These are phyloP conservation scores for Dryas drummondii DNA, from an alignment of 306 rosid species.

Conservation along the genomic window DNA sequence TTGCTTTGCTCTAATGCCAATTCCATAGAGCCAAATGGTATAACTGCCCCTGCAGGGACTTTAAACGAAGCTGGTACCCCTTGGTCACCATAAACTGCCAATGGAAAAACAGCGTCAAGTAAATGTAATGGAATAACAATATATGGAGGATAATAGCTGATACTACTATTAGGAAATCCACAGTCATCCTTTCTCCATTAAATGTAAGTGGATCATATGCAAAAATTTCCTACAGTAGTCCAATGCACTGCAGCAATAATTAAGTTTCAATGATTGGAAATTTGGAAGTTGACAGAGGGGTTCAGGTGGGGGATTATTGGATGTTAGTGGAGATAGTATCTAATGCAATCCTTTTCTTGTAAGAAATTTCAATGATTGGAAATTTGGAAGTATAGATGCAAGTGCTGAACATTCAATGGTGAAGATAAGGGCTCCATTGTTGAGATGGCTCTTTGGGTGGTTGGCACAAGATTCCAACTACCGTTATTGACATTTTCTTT, in stretches of 20 bases:
- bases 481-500: too few relatives aligned
- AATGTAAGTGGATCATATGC: background rate
- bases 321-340: too few relatives aligned
- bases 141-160: slow-evolving; percentile 14
- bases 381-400: too few relatives aligned
- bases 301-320: too few relatives aligned
- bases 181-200: background rate
- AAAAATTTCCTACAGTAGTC: background rate
- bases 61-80: slow-evolving; percentile 80
- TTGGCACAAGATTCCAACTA: too few relatives aligned
- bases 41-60: slow-evolving; percentile 86
- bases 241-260: background rate
- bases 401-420: too few relatives aligned
- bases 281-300: too few relatives aligned
- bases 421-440: too few relatives aligned
- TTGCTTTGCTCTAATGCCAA: slow-evolving; percentile 64
- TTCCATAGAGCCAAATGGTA: slow-evolving; percentile 96
- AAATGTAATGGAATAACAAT: background rate
- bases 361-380: too few relatives aligned
- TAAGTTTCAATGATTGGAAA: background rate
- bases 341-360: too few relatives aligned
- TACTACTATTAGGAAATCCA: slow-evolving; percentile 20
- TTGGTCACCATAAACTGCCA: slow-evolving; percentile 70
- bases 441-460: too few relatives aligned
- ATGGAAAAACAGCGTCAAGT: slow-evolving; percentile 31